These are phyloP conservation scores for Vitis hybrid DNA, from an alignment of 177 flowering plant genomes.

Conservation along the genomic window DNA sequence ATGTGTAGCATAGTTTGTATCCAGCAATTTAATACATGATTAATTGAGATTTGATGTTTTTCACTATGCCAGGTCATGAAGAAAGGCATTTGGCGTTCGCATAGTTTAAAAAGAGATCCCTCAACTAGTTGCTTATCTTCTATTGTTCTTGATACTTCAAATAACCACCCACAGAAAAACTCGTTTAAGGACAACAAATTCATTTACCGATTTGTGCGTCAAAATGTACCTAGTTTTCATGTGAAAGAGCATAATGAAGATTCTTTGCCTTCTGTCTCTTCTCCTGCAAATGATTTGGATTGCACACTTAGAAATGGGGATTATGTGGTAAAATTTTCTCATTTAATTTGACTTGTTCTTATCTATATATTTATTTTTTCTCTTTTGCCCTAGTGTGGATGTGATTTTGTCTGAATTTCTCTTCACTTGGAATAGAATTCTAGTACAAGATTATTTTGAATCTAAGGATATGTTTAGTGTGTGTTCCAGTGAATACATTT, in stretches of 20 bases:
- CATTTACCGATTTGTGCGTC: slow-evolving; percentile 65
- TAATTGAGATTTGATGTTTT: slow-evolving; percentile 4
- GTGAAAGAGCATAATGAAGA: slow-evolving; percentile 22
- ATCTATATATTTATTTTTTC: neutral
- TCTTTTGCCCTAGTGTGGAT: neutral
- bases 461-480: neutral
- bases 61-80: slow-evolving; percentile 48
- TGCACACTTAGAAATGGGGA: slow-evolving; percentile 73
- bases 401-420: no score
- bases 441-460: neutral
- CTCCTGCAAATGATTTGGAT: slow-evolving; percentile 35
- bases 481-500: no score
- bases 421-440: no score
- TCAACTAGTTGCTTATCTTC: slow-evolving; percentile 49
- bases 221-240: slow-evolving; percentile 23
- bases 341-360: neutral
- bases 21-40: neutral
- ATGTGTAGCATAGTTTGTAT: no score
- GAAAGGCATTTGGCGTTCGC: slow-evolving; percentile 51
- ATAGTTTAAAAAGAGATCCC: slow-evolving; percentile 29
- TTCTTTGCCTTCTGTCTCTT: slow-evolving; percentile 20
- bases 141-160: slow-evolving; percentile 65
- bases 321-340: slow-evolving; percentile 62
- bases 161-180: slow-evolving; percentile 29
- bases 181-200: slow-evolving; percentile 45